Base-by-base conservation (phyloP, 805 yeast species). In the Clavispora phyllophila region DNA sequence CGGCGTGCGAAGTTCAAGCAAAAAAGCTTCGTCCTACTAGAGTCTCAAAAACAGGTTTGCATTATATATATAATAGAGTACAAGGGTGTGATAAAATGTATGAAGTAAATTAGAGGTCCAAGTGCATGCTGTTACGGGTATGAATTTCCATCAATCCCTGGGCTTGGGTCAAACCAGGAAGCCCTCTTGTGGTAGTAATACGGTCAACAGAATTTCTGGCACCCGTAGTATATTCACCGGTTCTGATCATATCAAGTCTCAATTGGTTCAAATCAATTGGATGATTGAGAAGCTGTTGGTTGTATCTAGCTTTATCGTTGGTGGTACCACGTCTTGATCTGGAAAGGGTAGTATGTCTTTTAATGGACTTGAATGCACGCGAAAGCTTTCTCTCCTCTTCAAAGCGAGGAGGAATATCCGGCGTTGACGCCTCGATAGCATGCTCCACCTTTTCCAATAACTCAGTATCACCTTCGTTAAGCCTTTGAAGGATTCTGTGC, bases 81-180 rank as follows among this genome's bases (percentile, higher is more conserved):
- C 33, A 29, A 17, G 19, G 20, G 17, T 3, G 8, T 27, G 9
- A 29, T 38, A 17, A 29, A 32, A 19, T 18, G 24, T 39, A 39
- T 24, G 36, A 23, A 32, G 31, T 17, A n/a, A 12, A 22, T 43
- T 19, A 51, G 17, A 50, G 43, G 25, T 60, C 62, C 31, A 66
- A 55, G 45, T 61, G 58, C 33, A 66, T 61, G 48, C 73, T 67
- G 41, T 62, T 64, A 47, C 75, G 56, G 6, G 70, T 62, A 46
- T 70, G 75, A 43, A 66, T 68, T 10, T 71, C 63, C 39, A 74
- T 54, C 39, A 74, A 61, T 4, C 73, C 68, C 51, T 72, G 76
- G 7, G 78, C 79, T 43, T 70, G 73, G 2, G 75, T 67, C 40
- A 74, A 61, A 9, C 79, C 79, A 0, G 77, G 77, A 32, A 74